Percentiles rank a stretch among this genome's conserved stretches.
Conservation (phyloP, 306 rosid species). For the Rubus idaeus region DNA sequence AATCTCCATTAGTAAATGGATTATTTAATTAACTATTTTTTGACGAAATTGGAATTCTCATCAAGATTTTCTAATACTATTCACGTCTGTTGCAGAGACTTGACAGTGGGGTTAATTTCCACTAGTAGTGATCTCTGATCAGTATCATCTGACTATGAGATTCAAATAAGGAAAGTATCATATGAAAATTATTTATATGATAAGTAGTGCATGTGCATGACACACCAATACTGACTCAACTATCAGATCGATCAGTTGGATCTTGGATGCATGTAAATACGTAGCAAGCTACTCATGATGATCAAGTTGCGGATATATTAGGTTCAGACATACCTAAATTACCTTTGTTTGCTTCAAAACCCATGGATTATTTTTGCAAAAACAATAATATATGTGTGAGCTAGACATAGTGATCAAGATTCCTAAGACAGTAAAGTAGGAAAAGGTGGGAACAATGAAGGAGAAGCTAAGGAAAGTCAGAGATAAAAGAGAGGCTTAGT, state of each 20-base stretch:
- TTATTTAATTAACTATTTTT: not conserved
- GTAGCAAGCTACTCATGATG: not conserved
- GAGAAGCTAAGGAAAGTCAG: conserved; percentile 26
- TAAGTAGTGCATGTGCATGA: not conserved
- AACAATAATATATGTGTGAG: not conserved
- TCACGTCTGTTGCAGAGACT: not conserved
- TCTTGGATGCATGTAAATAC: not conserved
- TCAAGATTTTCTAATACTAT: conserved; percentile 13
- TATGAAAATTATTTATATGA: conserved; percentile 1
- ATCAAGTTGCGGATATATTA: not conserved
- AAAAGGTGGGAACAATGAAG: conserved; percentile 30
- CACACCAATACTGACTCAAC: not conserved
- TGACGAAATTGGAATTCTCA: conserved; percentile 7
- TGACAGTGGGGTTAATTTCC: conserved; percentile 2
- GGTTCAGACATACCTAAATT: not conserved
- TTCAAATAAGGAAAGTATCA: conserved; percentile 41
- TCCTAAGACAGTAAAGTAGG: conserved; percentile 42
- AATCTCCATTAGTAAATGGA: not conserved
- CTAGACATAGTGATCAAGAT: not conserved
- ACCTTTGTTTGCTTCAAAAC: not conserved
- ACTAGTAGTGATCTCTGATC: conserved; percentile 3
- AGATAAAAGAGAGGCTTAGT: conserved; percentile 26
- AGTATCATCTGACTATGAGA: conserved; percentile 24
- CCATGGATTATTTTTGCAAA: not conserved
- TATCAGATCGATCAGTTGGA: not conserved